Base-by-base conservation (phyloP, 352 stramenopile genomes). In the Phytophthora hibernalis region DNA sequence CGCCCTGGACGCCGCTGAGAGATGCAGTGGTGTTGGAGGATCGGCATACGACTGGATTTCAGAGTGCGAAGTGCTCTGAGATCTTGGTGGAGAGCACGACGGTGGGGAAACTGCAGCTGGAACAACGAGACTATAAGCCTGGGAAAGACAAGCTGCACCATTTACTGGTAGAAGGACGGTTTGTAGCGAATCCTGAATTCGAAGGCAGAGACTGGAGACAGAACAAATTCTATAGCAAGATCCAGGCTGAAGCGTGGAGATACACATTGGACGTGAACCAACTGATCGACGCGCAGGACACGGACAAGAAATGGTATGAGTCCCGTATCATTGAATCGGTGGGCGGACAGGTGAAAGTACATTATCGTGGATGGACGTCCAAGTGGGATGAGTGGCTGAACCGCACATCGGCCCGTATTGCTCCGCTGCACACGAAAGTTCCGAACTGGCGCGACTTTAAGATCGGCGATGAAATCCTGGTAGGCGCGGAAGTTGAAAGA, bases 321-420 rank as follows among this genome's bases (percentile, higher is more conserved):
- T 89, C 84, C 16, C 72, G 80, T 6, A 65, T 94, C 16, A 61
- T 93, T 2, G 76, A 70, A 1, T n/a, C 85, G 26, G 61, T 73
- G 2, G 40, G 70, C 1, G 70, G 26, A 5, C 68, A 87, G 3
- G 76, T 99, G 30, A 79, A 96, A 30, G 89, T 99, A 30, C 96
- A 99, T 70, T 99, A 98, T 70, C 98, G 98, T 55, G 97, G 97
- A 7, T 99, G 97, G 97, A 97, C 97, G 3, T 61, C 86, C 11
- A 94, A 97, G 60, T 99, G 97, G 97, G 96, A 99, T 74, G 96
- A 99, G 74, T 99, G 96, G 95, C 76, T 99, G 22, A 65, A 81
- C 6, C 89, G 83, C 28, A 80, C 93, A 59, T 98, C 96, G 11
- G 61, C 84, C 13, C 83, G 96, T 8, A 72, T 99, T 28, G 83